Evolutionary conservation across 2,329 filamentous ascomycete genomes (phyloP), one percentile per base, ranked within the genome.

Genomic region (Didymella segeticola): DNA sequence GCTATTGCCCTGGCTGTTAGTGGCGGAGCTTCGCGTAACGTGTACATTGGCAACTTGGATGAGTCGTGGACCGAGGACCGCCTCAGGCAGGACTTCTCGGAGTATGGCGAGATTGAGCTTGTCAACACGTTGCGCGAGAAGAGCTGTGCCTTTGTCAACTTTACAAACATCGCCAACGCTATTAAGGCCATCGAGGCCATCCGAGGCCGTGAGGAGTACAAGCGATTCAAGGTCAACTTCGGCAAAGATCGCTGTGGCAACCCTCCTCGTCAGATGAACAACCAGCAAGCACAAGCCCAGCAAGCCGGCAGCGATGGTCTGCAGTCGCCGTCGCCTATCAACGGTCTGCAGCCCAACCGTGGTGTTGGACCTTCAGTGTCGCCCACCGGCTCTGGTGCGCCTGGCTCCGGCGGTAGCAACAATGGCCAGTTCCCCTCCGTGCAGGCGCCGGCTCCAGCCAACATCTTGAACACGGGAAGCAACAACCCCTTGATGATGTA

Each of bases 181-280:
- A 99, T 99, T 82, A 99, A 99, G 81, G 95, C 95, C 1, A 99
- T 99, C 62, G 95, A 99, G 78, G 95, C 93, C 19, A 87, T 99
- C 61, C 87, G 95, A 53, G 90, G 92, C 70, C 92, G 93, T 72
- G 95, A 98, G 36, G 95, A 99, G 71, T 99, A 99, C 83, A 91
- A 88, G 77, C 87, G 95, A 68, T 99, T 99, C 86, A 99, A 99
- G 84, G 93, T 99, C 75, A 99, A 99, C 81, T 99, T 99, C 73
- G 95, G 95, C 77, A 99, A 99, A 80, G 95, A 99, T 73, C 88
- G 95, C 51, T 99, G 95, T 69, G 95, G 95, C 63, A 99, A 99
- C 78, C 89, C 95, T 46, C 95, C 95, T 37, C 88, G 95, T 56
- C 95, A 98, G 79, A 84, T 90, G 62, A 86, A 88, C 74, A 84